Evolutionary conservation across 148 eudicot species (phyloP), one percentile per base, ranked within the genome.

Genomic region (Vaccinium corymbosum): DNA sequence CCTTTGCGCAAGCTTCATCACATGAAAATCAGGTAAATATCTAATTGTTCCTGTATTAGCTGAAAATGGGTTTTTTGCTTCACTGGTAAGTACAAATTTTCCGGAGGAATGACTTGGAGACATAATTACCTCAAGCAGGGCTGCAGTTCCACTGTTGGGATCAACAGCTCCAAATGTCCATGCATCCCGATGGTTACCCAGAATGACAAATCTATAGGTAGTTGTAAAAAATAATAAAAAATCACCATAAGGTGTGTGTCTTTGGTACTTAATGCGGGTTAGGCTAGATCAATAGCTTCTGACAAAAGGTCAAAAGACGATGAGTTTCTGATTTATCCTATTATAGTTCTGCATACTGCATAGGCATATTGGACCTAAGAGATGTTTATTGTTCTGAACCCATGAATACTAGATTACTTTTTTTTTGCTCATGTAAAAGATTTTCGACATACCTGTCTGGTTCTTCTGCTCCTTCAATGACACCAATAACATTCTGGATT

Each of bases 91-190:
- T 12, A 27, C 17, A 68, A 10, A 25, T 12, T 12, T 27, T 5
- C 22, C 38, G 32, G 29, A 19, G 81, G 81, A 22, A 76, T 78
- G 81, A 53, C 48, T 46, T 68, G 13, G 51, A 85, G 48, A 64
- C 27, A 25, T 56, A 73, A 62, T 61, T 85, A 92, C 94, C 93
- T 89, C 93, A 75, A 92, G 92, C 81, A 92, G 81, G 71, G 92
- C 52, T 85, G 94, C 92, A 62, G 94, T 90, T 70, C 94, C 94
- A 88, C 94, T 92, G 75, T 89, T 92, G 84, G 94, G 94, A 89
- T 92, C 94, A 86, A 88, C 94, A 79, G 93, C 94, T 86, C 94
- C 94, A 83, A 92, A 92, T 48, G 94, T 89, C 94, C 94, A 92
- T 56, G 94, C 94, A 82, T 92, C 94, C 71, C 94, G 85, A 84